phyloP scores from a whole-genome alignment of 306 rosid species.

The Pueraria montana region DNA sequence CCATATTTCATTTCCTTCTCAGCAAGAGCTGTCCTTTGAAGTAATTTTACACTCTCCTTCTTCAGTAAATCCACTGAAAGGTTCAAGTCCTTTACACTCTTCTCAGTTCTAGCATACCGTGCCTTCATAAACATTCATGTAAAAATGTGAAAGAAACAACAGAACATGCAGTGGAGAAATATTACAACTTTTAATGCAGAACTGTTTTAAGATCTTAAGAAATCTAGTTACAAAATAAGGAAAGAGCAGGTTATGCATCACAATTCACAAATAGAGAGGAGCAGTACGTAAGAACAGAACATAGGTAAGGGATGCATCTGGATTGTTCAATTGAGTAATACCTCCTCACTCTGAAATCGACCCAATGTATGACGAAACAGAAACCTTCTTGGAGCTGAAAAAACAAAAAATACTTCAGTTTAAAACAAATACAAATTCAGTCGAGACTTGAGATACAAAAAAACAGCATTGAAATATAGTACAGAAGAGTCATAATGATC shows the following conservation, averaged over 20 bases:
- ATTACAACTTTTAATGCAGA: constrained; percentile 24
- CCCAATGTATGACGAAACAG: constrained; percentile 85
- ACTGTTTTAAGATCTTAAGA: constrained; percentile 1
- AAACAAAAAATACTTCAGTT: constrained; percentile 28
- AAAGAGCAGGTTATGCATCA: constrained; percentile 29
- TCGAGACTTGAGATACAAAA: background rate
- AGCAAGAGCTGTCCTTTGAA: constrained; percentile 83
- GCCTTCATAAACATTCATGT: constrained; percentile 64
- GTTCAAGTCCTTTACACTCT: constrained; percentile 77
- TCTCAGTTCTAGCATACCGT: constrained; percentile 76
- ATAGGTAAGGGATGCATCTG: constrained; percentile 27
- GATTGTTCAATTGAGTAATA: constrained; percentile 48
- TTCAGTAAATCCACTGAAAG: constrained; percentile 79
- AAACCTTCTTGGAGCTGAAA: constrained; percentile 89
- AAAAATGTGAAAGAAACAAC: constrained; percentile 40
- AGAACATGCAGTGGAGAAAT: constrained; percentile 28
- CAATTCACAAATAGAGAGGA: constrained; percentile 33
- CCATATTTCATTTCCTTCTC: constrained; percentile 92
- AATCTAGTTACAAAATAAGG: constrained; percentile 36
- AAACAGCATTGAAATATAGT: constrained; percentile 2
- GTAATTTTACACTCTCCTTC: constrained; percentile 87
- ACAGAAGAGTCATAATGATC: constrained; percentile 1
- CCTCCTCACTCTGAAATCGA: constrained; percentile 91
- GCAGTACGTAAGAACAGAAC: constrained; percentile 4
- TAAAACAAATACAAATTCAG: constrained; percentile 33